Evolutionary conservation across 2,329 filamentous ascomycete genomes (phyloP).

Genomic region (Zymoseptoria brevis): DNA sequence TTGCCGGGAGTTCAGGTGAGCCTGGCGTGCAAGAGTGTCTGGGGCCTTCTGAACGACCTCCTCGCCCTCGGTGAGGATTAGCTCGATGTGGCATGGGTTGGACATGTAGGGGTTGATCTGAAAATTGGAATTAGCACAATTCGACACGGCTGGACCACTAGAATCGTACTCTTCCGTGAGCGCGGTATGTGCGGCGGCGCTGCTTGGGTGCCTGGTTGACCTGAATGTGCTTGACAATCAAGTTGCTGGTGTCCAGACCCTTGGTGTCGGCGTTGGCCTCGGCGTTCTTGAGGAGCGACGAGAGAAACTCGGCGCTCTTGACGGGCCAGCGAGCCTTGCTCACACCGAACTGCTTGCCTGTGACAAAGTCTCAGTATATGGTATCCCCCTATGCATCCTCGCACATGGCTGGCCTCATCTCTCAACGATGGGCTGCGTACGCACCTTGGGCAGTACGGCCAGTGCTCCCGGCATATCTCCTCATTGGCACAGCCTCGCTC

Average conservation of each 20-base stretch:
- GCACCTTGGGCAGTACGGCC: slow-evolving; percentile 97
- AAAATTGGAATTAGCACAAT: slow-evolving; percentile 2
- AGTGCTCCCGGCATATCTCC: slow-evolving; percentile 91
- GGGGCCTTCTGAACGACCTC: slow-evolving; percentile 91
- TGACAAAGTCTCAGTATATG: slow-evolving; percentile 27
- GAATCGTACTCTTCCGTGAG: slow-evolving; percentile 92
- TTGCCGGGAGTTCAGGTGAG: slow-evolving; percentile 81
- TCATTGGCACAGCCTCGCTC: slow-evolving; percentile 96
- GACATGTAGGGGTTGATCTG: slow-evolving; percentile 99
- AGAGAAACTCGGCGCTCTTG: slow-evolving; percentile 97
- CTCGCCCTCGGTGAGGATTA: slow-evolving; percentile 96
- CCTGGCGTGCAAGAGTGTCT: slow-evolving; percentile 51
- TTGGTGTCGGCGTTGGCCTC: slow-evolving; percentile 96
- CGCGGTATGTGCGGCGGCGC: slow-evolving; percentile 98
- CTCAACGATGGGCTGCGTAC: slow-evolving; percentile 37
- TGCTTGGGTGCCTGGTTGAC: slow-evolving; percentile 99
- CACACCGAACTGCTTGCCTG: slow-evolving; percentile 98
- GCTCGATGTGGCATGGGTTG: slow-evolving; percentile 99
- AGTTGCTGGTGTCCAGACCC: slow-evolving; percentile 93
- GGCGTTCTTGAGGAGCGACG: slow-evolving; percentile 94
- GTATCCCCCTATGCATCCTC: slow-evolving; percentile 30
- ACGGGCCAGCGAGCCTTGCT: slow-evolving; percentile 96
- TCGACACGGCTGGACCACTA: neutral
- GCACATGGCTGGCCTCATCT: slow-evolving; percentile 27
- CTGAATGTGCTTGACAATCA: slow-evolving; percentile 99